Evolutionary conservation across 768 basidiomycete genomes (phyloP).

Genomic region (Xerocomus spinulosus): DNA sequence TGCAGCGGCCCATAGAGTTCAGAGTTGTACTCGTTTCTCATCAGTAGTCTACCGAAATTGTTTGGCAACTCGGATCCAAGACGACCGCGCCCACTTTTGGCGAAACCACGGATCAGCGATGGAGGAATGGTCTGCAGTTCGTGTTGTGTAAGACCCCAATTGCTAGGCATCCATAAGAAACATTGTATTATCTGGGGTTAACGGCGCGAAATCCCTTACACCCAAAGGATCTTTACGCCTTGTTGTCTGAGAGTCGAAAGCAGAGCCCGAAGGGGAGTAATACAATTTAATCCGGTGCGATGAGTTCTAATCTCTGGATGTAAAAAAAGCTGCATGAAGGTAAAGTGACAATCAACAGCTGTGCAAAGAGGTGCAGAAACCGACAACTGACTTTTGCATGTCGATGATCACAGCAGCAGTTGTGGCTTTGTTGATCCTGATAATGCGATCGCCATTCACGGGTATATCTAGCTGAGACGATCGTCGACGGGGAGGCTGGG

Average conservation of each 20-base stretch:
- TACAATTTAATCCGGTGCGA: slow-evolving; percentile 52
- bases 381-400: slow-evolving; percentile 65
- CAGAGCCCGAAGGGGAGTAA: slow-evolving; percentile 47
- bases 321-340: slow-evolving; percentile 60
- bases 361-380: neutral
- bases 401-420: slow-evolving; percentile 63
- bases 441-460: slow-evolving; percentile 46
- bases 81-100: slow-evolving; percentile 43
- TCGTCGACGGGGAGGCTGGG: slow-evolving; percentile 30
- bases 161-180: slow-evolving; percentile 34
- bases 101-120: slow-evolving; percentile 51
- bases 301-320: slow-evolving; percentile 56
- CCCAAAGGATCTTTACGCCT: slow-evolving; percentile 60
- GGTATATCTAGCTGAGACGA: slow-evolving; percentile 48
- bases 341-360: slow-evolving; percentile 1
- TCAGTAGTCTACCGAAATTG: slow-evolving; percentile 50
- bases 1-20: slow-evolving; percentile 63
- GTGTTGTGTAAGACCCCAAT: slow-evolving; percentile 67
- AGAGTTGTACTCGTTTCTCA: slow-evolving; percentile 56
- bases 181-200: neutral
- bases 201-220: slow-evolving; percentile 36
- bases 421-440: slow-evolving; percentile 46
- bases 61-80: slow-evolving; percentile 54
- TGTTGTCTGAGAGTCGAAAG: slow-evolving; percentile 45
- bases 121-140: slow-evolving; percentile 62